These are phyloP conservation scores for Fraxinus xanthoxyloides DNA, from an alignment of 305 asterid species.

Conservation along the genomic window DNA sequence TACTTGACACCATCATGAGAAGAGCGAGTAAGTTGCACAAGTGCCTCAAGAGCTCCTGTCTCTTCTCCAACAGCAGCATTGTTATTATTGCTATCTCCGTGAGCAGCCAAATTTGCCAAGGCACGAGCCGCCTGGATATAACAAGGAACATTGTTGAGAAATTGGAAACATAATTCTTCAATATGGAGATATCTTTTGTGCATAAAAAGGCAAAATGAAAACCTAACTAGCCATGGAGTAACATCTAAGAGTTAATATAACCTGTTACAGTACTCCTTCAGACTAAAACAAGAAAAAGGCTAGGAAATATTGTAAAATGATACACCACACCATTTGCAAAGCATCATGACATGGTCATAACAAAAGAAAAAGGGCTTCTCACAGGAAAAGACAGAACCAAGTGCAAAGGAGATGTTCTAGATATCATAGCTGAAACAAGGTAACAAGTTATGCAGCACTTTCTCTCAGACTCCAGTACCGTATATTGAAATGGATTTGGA, in stretches of 20 bases:
- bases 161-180: neutral
- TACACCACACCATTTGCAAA: neutral
- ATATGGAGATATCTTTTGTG: neutral
- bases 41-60: slow-evolving; percentile 87
- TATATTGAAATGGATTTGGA: neutral
- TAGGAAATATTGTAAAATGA: neutral
- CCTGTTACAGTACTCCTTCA: neutral
- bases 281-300: slow-evolving; percentile 4
- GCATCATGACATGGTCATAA: neutral
- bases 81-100: slow-evolving; percentile 86
- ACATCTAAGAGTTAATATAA: neutral
- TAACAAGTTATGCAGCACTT: neutral
- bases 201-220: slow-evolving; percentile 8
- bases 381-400: neutral
- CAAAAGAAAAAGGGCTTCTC: neutral
- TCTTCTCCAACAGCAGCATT: slow-evolving; percentile 88
- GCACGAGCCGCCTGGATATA: slow-evolving; percentile 83
- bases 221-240: slow-evolving; percentile 1
- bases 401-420: neutral
- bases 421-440: neutral
- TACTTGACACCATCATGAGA: slow-evolving; percentile 88
- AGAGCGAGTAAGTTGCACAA: slow-evolving; percentile 79
- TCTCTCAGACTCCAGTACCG: slow-evolving; percentile 11
- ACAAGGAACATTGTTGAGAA: slow-evolving; percentile 12
- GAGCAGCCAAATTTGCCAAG: slow-evolving; percentile 93